phyloP scores from a whole-genome alignment of 306 rosid genomes.

The Astragalus glycyphyllos region DNA sequence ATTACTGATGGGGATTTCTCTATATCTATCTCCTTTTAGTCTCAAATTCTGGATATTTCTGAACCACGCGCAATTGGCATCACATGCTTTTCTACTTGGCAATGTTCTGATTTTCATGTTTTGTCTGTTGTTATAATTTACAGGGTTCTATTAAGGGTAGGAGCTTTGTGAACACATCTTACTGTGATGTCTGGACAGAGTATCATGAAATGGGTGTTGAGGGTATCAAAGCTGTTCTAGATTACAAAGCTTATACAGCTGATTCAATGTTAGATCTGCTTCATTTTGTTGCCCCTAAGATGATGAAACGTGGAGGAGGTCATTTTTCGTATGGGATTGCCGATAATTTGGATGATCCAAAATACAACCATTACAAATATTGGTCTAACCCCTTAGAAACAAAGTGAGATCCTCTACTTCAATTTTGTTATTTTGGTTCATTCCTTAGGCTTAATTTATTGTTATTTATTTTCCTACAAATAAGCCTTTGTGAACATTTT shows the following conservation, averaged over 20 bases:
- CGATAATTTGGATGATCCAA: conserved; percentile 71
- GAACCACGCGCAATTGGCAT: conserved; percentile 22
- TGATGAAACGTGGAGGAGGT: conserved; percentile 81
- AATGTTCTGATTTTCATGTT: conserved; percentile 31
- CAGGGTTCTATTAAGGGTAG: conserved; percentile 74
- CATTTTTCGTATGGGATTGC: conserved; percentile 86
- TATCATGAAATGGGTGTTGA: conserved; percentile 82
- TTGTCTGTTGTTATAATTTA: conserved; percentile 39
- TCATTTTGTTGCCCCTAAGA: conserved; percentile 75
- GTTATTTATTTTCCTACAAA: conserved; percentile 22
- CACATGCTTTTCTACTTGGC: conserved; percentile 18
- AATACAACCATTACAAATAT: conserved; percentile 76
- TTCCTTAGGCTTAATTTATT: not conserved
- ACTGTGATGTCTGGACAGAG: conserved; percentile 85
- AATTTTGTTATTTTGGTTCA: conserved; percentile 2
- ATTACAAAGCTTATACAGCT: conserved; percentile 74
- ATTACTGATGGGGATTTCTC: not conserved
- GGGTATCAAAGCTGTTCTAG: conserved; percentile 75
- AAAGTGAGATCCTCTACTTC: conserved; percentile 54
- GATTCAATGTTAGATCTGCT: conserved; percentile 71
- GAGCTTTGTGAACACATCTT: conserved; percentile 57
- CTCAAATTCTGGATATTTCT: conserved; percentile 17
- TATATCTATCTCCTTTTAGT: conserved; percentile 14
- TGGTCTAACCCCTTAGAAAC: conserved; percentile 92
- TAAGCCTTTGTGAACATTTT: conserved; percentile 34